Base-by-base conservation (phyloP, 176 grass and related monocot species). In the Aegilops bicornis region DNA sequence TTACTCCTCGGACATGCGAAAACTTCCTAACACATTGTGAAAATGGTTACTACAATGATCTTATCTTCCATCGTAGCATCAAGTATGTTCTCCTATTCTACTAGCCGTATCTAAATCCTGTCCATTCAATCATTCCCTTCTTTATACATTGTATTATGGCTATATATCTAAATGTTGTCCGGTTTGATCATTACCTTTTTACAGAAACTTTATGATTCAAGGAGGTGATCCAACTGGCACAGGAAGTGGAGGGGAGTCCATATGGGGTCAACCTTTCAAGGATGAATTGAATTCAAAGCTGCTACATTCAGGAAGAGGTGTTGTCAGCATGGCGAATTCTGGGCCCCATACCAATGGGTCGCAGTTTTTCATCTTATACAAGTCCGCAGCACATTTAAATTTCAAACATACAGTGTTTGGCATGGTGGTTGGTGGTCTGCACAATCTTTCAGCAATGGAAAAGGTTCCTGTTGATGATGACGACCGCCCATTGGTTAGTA, bases 121-220 rank as follows among this genome's bases (percentile, higher is more conserved):
- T 66, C 13, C 5, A 54, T 66, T 82, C 25, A 40, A 32, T 74
- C 81, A 65, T 81, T 69, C 8, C 29, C 17, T 25, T 89, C 39
- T 29, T 76, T 76, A 11, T 31, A 31, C 30, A 31, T 31, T 31
- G 30, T 31, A 74, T 47, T 73, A 47, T 76, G 45, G 27, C 45
- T 27, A 54, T 27, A 54, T 76, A 16, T 76, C 73, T 76, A 32
- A 52, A 76, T 76, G 9, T 32, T 54, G 16, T 76, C 47, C 0
- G 2, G 9, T 76, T 76, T 76, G 23, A 76, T 50, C 73, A 31
- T 52, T 81, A 37, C 13, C 48, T 24, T 24, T 50, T 29, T 76
- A 42, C 84, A 98, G 96, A 86, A 98, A 98, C 37, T 98, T 98
- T 85, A 98, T 98, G 96, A 98, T 98, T 89, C 96, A 98, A 96